Conservation (phyloP, 108 stramenopile species). For the Cyclostephanos invisitatus region DNA sequence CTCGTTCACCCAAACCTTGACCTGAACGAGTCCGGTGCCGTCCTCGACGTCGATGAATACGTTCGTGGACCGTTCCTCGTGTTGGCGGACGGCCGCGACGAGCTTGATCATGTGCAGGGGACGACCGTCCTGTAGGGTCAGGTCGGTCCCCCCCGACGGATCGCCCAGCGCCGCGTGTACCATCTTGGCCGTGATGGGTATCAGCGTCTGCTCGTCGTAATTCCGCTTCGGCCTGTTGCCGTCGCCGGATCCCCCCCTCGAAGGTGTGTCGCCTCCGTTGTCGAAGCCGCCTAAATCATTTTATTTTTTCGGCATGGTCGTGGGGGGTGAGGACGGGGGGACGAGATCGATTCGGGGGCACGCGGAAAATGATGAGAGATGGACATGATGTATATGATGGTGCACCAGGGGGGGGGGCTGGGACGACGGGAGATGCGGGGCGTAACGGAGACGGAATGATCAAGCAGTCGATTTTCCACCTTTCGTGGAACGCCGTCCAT, state of each 20-base stretch:
- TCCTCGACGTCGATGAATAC: constrained; percentile 76
- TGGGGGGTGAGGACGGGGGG: background rate
- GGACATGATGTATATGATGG: too few species aligned
- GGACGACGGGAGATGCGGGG: too few species aligned
- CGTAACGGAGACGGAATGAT: too few species aligned
- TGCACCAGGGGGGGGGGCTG: background rate
- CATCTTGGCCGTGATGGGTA: constrained; percentile 79
- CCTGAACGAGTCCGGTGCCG: constrained; percentile 80
- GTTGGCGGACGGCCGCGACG: constrained; percentile 65
- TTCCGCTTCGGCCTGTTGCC: constrained; percentile 43
- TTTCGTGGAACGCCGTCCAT: background rate
- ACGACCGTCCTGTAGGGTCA: constrained; percentile 68
- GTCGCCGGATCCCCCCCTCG: constrained; percentile 7
- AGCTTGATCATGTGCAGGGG: constrained; percentile 71
- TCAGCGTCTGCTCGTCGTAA: constrained; percentile 83
- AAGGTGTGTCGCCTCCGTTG: constrained; percentile 26
- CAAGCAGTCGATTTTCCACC: too few species aligned
- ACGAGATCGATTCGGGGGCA: background rate
- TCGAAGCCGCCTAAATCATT: constrained; percentile 9
- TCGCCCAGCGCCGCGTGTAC: constrained; percentile 35
- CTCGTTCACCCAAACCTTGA: constrained; percentile 78
- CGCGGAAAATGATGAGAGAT: too few species aligned
- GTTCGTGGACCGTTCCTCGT: constrained; percentile 62
- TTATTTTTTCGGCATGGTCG: background rate
- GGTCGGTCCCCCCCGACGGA: constrained; percentile 40